Evolutionary conservation across 2,329 filamentous ascomycete species (phyloP).

Genomic region (Colletotrichum tamarilloi): DNA sequence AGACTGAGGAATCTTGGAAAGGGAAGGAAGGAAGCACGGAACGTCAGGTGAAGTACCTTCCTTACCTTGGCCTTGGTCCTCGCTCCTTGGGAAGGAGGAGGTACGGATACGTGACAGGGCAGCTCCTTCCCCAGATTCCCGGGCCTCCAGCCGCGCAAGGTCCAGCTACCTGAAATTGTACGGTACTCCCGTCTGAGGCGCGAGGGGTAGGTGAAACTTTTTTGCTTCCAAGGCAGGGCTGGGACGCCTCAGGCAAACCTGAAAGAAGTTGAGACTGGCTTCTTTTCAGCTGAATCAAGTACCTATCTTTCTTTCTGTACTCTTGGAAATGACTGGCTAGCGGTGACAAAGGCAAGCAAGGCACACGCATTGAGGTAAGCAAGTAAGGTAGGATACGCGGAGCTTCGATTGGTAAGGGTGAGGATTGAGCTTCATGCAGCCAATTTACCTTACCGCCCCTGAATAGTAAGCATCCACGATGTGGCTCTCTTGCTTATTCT

Average conservation of each 20-base stretch:
- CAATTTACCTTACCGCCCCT: neutral
- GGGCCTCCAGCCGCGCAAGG: conserved; percentile 20
- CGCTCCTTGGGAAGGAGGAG: neutral
- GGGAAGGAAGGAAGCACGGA: neutral
- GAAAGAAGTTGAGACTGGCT: neutral
- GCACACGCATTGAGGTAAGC: neutral
- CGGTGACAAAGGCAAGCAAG: neutral
- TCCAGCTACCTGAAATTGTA: conserved; percentile 1
- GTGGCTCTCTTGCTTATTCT: too few species aligned
- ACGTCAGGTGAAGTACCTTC: neutral
- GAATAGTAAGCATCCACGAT: neutral
- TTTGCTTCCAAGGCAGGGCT: neutral
- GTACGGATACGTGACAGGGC: conserved; percentile 11
- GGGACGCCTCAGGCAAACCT: neutral
- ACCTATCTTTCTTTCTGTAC: neutral
- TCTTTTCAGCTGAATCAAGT: neutral
- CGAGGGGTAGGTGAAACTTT: conserved; percentile 21
- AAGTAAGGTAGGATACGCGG: neutral
- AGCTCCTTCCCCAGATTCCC: conserved; percentile 33
- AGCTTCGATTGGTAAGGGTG: too few species aligned
- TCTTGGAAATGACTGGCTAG: neutral
- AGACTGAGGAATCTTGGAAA: neutral
- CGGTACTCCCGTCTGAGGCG: neutral
- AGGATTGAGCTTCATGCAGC: neutral
- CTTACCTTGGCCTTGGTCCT: too few species aligned